Conservation (phyloP, 306 rosid genomes). For the Amphicarpaea edgeworthii region DNA sequence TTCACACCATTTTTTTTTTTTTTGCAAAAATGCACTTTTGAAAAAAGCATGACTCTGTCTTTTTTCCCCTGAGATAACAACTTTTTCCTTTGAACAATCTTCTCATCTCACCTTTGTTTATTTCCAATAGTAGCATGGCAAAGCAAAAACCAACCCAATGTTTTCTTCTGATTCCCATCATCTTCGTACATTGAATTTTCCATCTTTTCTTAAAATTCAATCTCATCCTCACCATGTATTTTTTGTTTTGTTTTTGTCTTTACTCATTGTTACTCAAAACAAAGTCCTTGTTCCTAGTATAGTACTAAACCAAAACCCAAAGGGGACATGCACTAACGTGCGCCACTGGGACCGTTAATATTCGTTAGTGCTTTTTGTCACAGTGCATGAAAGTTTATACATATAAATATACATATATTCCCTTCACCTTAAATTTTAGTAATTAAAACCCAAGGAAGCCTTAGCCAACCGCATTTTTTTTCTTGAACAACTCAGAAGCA, state of each 20-base stretch:
- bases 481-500: constrained; percentile 35
- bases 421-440: constrained; percentile 35
- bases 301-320: too few species aligned
- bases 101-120: background rate
- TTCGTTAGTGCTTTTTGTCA: constrained; percentile 45
- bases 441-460: constrained; percentile 52
- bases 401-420: constrained; percentile 12
- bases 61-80: background rate
- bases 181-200: background rate
- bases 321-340: too few species aligned
- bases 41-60: background rate
- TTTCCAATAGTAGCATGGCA: background rate
- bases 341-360: constrained; percentile 63
- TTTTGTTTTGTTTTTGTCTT: background rate
- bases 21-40: background rate
- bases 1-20: background rate
- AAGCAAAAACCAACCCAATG: background rate
- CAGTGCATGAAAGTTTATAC: constrained; percentile 2
- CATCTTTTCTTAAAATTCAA: background rate
- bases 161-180: background rate
- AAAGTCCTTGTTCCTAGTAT: background rate
- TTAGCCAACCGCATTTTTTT: constrained; percentile 22
- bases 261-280: background rate
- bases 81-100: background rate
- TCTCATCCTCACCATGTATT: background rate